These are phyloP conservation scores for Botrytis fragariae DNA, from an alignment of 2,329 filamentous ascomycete species.

Conservation along the genomic window DNA sequence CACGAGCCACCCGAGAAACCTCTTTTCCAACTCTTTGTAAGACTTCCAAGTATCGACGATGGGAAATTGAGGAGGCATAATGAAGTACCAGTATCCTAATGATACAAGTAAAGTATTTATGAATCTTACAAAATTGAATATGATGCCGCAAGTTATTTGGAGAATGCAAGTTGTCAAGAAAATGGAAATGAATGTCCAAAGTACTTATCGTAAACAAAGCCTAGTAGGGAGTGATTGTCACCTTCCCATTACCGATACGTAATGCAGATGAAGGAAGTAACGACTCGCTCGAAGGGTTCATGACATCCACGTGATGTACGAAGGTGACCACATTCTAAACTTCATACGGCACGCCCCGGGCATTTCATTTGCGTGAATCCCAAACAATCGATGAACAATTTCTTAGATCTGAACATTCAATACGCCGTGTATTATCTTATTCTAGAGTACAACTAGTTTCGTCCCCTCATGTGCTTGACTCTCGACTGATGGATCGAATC, in stretches of 20 bases:
- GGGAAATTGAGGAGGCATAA: not conserved
- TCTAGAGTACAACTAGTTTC: not conserved
- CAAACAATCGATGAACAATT: not conserved
- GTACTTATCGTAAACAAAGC: not conserved
- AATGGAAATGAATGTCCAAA: not conserved
- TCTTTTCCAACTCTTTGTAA: not conserved
- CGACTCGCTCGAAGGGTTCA: not conserved
- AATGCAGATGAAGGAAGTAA: not conserved
- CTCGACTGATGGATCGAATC: not conserved
- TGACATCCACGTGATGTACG: not conserved
- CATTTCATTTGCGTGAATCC: not conserved
- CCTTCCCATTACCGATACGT: not conserved
- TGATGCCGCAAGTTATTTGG: not conserved
- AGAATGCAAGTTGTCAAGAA: not conserved
- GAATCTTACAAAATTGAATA: not conserved
- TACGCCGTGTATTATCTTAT: not conserved
- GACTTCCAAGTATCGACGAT: not conserved
- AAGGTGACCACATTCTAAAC: not conserved
- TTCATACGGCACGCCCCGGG: not conserved
- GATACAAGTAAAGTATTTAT: not conserved
- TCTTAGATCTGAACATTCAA: too few relatives aligned
- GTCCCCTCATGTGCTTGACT: not conserved
- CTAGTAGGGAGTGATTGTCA: not conserved
- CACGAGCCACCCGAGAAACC: not conserved
- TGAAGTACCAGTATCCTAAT: not conserved